A percentile compares a stretch with the other conserved stretches of the same genome.
These are phyloP conservation scores for Coelastrella sp. DNA, from an alignment of 139 green algal genomes.

Conservation along the genomic window DNA sequence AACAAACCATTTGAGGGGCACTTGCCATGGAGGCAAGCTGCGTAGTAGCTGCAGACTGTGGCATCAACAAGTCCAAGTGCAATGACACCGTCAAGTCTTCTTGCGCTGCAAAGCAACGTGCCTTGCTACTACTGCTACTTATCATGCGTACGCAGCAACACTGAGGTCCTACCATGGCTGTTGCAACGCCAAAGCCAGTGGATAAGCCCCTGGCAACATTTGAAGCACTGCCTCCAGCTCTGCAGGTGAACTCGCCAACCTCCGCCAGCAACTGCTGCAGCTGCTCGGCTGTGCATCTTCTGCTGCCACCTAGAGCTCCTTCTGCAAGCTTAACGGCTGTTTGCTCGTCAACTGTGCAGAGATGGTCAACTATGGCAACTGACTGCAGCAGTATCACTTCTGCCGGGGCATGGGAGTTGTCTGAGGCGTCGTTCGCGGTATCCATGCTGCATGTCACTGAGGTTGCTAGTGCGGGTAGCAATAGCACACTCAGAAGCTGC, in stretches of 20 bases:
- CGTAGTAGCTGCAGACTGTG: no score
- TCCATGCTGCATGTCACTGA: not conserved
- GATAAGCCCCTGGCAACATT: slow-evolving; percentile 23
- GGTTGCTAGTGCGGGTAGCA: no score
- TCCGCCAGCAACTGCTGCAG: slow-evolving; percentile 25
- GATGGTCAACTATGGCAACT: not conserved
- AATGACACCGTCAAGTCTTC: no score
- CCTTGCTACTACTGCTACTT: no score
- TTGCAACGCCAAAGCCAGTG: slow-evolving; percentile 1
- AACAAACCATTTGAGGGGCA: not conserved
- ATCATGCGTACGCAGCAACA: no score
- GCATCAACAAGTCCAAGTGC: no score
- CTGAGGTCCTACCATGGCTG: not conserved
- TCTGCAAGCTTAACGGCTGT: not conserved
- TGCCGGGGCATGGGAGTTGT: not conserved
- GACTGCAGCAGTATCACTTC: slow-evolving; percentile 18
- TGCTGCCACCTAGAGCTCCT: not conserved
- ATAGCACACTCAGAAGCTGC: no score
- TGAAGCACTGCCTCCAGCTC: slow-evolving; percentile 17
- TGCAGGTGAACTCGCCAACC: not conserved
- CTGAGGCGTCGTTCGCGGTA: not conserved
- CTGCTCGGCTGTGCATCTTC: slow-evolving; percentile 2
- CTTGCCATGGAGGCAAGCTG: not conserved
- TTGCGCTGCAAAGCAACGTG: no score
- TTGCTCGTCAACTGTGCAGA: slow-evolving; percentile 8